Evolutionary conservation across 2,329 filamentous ascomycete genomes (phyloP), one percentile per base, ranked within the genome.

Genomic region (Aspergillus thermomutatus): DNA sequence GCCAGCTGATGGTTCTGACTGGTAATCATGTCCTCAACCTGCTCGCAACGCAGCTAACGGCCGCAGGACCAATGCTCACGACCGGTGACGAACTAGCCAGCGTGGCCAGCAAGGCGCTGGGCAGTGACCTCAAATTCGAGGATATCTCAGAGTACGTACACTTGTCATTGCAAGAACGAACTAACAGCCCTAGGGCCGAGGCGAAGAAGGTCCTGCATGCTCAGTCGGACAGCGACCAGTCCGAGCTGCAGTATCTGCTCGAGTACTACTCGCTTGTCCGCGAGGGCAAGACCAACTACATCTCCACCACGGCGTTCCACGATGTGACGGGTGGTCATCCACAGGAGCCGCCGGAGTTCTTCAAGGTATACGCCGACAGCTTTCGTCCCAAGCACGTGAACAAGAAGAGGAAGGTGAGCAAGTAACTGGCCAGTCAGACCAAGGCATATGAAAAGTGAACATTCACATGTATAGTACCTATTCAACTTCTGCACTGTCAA

Each of bases 271-370:
- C 77, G 41, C 70, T 83, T 7, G 80, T 82, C 7, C 73, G 78
- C 48, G 79, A 81, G 60, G 80, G 80, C 21, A 82, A 82, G 71
- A 80, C 79, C 0, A 83, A 82, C 66, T 82, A 82, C 64, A 79
- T 83, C 60, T 71, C 79, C 1, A 82, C 80, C 1, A 77, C 74
- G 3, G 75, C 79, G 0, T 83, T 82, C 60, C 75, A 79, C 52
- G 74, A 81, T 55, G 74, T 82, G 26, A 82, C 80, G 1, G 78
- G 77, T 3, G 59, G 65, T 31, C 74, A 78, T 59, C 77, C 80
- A 0, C 79, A 77, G 17, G 74, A 81, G 67, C 78, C 76, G 0
- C 68, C 69, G 3, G 77, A 79, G 10, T 82, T 83, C 64, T 83
- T 82, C 69, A 75, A 78, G 54, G 66, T 73, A 26, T 81, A 82